Conservation (phyloP, 805 yeast genomes). For the Starmerella etchellsii region DNA sequence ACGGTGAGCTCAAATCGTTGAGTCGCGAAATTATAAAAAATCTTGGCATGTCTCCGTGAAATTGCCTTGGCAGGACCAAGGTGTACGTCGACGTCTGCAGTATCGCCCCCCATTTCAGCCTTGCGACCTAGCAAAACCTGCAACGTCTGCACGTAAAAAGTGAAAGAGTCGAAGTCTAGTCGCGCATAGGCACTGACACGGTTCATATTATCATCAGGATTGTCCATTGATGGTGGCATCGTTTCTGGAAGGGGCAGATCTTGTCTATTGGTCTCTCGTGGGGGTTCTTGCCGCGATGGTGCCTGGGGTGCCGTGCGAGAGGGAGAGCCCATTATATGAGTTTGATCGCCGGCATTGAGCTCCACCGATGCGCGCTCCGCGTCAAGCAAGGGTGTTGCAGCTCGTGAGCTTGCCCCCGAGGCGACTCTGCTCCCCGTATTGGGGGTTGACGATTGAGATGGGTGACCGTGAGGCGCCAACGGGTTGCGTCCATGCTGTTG, state of each 20-base stretch:
- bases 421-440: neutral
- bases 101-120: constrained; percentile 48
- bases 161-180: constrained; percentile 80
- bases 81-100: constrained; percentile 68
- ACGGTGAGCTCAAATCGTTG: constrained; percentile 87
- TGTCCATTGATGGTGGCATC: constrained; percentile 11
- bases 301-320: too few species aligned
- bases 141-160: constrained; percentile 90
- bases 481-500: neutral
- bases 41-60: constrained; percentile 87
- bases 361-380: too few species aligned
- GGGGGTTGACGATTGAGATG: neutral
- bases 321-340: too few species aligned
- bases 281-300: too few species aligned
- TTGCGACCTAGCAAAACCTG: constrained; percentile 89
- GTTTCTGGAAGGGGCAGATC: too few species aligned
- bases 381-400: neutral
- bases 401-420: neutral
- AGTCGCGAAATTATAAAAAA: constrained; percentile 91
- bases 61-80: constrained; percentile 86
- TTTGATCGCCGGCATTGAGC: too few species aligned
- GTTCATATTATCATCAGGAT: constrained; percentile 12
- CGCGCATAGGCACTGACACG: constrained; percentile 35
- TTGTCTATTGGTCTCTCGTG: too few species aligned
- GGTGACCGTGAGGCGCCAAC: neutral